Conservation (phyloP, 2,329 filamentous ascomycete genomes). For the Diaporthe vexans region DNA sequence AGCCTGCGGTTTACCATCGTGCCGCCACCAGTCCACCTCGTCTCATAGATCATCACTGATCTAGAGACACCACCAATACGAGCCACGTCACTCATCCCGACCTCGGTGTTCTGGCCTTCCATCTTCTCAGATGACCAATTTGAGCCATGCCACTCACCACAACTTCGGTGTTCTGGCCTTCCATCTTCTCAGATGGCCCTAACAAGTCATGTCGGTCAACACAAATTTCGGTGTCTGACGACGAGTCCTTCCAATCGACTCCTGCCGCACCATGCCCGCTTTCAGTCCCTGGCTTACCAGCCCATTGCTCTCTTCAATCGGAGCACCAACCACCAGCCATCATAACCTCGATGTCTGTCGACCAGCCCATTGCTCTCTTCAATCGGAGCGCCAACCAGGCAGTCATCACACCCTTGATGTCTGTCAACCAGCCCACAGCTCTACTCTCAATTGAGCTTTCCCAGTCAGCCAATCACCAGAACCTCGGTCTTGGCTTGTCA, state of each 20-base stretch:
- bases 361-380: neutral
- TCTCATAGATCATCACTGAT: neutral
- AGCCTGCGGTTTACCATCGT: conserved; percentile 1
- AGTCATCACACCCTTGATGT: neutral
- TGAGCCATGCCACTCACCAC: neutral
- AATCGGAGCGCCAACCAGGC: neutral
- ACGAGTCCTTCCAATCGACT: neutral
- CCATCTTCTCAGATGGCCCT: neutral
- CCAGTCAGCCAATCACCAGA: neutral
- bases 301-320: no score
- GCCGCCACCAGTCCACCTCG: neutral
- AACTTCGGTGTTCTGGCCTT: neutral
- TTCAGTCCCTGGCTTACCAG: neutral
- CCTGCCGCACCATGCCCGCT: neutral
- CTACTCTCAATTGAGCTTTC: neutral
- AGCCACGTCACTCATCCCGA: neutral
- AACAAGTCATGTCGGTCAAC: neutral
- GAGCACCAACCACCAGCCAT: neutral
- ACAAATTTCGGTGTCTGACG: neutral
- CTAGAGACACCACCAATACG: neutral
- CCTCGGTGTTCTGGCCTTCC: neutral
- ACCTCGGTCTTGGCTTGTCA: neutral
- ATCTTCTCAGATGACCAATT: neutral
- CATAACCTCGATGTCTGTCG: neutral
- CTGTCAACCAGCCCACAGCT: neutral